Percentiles rank a stretch among this genome's conserved stretches.
phyloP scores from a whole-genome alignment of 1,284 basidiomycete genomes.

The Omphalotus olearius region DNA sequence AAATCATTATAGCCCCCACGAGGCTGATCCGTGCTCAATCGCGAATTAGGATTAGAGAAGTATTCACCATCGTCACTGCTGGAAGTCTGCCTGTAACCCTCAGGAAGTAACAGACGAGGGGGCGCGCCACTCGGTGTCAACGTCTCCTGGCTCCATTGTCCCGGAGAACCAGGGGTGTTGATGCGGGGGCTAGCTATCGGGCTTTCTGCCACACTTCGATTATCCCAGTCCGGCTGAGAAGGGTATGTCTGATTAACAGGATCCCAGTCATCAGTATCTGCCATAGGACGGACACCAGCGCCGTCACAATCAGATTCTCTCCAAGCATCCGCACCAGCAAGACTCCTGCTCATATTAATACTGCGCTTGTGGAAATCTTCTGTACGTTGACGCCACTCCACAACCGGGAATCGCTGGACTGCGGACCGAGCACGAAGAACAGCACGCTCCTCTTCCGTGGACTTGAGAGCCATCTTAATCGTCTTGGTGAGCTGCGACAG shows the following conservation, averaged over 20 bases:
- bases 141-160: slow-evolving; percentile 49
- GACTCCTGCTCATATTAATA: slow-evolving; percentile 74
- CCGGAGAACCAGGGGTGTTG: slow-evolving; percentile 33
- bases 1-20: slow-evolving; percentile 67
- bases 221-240: slow-evolving; percentile 53
- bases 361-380: slow-evolving; percentile 91
- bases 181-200: slow-evolving; percentile 19
- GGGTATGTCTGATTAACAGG: slow-evolving; percentile 47
- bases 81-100: background rate
- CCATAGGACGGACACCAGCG: slow-evolving; percentile 31
- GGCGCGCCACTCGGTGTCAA: slow-evolving; percentile 28
- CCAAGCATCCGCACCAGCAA: slow-evolving; percentile 56
- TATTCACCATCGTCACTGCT: slow-evolving; percentile 1
- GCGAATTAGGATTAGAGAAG: background rate
- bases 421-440: slow-evolving; percentile 91
- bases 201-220: slow-evolving; percentile 29
- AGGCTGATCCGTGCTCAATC: background rate
- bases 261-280: slow-evolving; percentile 43
- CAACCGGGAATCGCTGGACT: slow-evolving; percentile 91
- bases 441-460: slow-evolving; percentile 84
- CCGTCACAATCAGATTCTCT: slow-evolving; percentile 67
- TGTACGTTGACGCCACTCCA: slow-evolving; percentile 92
- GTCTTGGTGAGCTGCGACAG: slow-evolving; percentile 90
- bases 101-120: background rate
- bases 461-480: slow-evolving; percentile 89